These are phyloP conservation scores for Eleusine coracana DNA, from an alignment of 176 grass and related monocot species.

Conservation along the genomic window DNA sequence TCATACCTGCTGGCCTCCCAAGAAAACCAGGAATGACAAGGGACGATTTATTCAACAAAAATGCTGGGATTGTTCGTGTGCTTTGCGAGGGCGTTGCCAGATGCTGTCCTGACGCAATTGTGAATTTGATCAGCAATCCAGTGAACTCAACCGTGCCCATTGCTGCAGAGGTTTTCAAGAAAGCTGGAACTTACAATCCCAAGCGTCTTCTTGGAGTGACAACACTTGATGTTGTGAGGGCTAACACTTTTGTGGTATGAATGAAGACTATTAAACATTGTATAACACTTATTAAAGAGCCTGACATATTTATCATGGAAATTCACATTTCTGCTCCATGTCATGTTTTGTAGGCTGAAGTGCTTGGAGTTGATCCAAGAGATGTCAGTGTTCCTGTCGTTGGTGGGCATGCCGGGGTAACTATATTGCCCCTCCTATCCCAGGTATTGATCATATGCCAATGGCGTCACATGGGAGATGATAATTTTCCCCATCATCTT, in stretches of 20 bases:
- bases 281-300: not conserved
- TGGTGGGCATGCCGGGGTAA: conserved; percentile 79
- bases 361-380: conserved; percentile 90
- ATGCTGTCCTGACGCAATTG: conserved; percentile 76
- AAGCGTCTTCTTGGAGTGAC: conserved; percentile 94
- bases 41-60: conserved; percentile 98
- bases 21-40: conserved; percentile 99
- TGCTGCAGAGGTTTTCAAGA: conserved; percentile 99
- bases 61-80: conserved; percentile 84
- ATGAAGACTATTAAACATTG: conserved; percentile 35
- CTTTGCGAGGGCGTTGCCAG: conserved; percentile 83
- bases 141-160: conserved; percentile 96
- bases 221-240: conserved; percentile 95
- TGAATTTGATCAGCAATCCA: conserved; percentile 97
- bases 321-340: conserved; percentile 22
- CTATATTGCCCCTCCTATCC: conserved; percentile 75
- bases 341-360: conserved; percentile 69
- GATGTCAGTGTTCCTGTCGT: conserved; percentile 78
- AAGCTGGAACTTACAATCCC: conserved; percentile 84
- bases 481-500: conserved; percentile 11
- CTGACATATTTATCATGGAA: conserved; percentile 15
- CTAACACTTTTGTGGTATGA: conserved; percentile 98
- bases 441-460: conserved; percentile 47
- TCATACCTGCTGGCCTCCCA: conserved; percentile 94
- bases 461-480: not conserved